Evolutionary conservation across 116 monocot species (phyloP), one percentile per base, ranked within the genome.

Genomic region (Posidonia oceanica): DNA sequence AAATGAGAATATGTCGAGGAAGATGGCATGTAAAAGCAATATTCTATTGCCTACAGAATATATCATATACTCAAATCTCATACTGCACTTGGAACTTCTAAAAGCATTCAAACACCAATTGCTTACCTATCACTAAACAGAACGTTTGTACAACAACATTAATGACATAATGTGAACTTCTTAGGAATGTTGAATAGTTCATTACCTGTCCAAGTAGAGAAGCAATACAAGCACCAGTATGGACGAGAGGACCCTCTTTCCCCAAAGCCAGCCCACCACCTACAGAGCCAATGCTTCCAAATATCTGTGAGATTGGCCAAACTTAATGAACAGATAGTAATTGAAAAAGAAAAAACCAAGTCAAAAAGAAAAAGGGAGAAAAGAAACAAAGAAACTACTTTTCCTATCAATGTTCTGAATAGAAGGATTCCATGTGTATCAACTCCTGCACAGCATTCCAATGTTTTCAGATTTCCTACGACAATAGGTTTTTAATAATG

Each of bases 171-270:
- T 48, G 48, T 48, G 48, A 48, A 48, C 7, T 10, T 48, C 48
- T 48, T 48, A 48, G 48, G 12, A 1, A 48, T 48, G 48, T 48
- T 48, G 48, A 64, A 60, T 29, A 23, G 22, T 22, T 60, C 10
- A 66, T 39, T 83, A 92, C 98, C 74, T 93, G 98, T 68, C 90
- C 98, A 79, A 98, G 81, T 75, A 98, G 78, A 66, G 98, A 98
- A 77, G 98, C 98, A 71, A 98, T 98, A 78, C 98, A 98, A 75
- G 98, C 98, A 59, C 98, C 98, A 74, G 90, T 98, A 71, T 98
- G 98, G 51, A 98, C 98, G 73, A 98, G 87, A 21, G 98, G 98
- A 21, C 98, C 98, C 81, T 98, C 98, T 90, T 98, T 98, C 3
- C 98, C 98, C 37, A 98, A 67, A 66, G 98, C 98, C 76, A 98